Evolutionary conservation across 2,329 filamentous ascomycete genomes (phyloP), one percentile per base, ranked within the genome.

Genomic region (Penicillium sp.): DNA sequence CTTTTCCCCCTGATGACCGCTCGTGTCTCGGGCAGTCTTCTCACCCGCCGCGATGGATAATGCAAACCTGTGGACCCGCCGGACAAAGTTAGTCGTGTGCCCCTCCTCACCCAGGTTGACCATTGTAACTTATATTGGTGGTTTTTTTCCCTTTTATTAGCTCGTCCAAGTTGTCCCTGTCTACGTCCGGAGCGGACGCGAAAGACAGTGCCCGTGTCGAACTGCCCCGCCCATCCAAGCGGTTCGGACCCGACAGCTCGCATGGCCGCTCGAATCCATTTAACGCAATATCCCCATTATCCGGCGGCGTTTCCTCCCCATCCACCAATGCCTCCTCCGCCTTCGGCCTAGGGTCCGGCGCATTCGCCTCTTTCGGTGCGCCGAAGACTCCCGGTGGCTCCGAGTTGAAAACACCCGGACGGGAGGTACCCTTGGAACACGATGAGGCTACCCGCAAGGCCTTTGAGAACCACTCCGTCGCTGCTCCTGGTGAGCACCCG

Each of bases 341-440:
- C 58, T 99, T 99, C 77, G 93, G 92, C 50, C 81, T 99, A 60
- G 94, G 94, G 41, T 96, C 91, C 19, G 94, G 94, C 67, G 94
- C 94, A 55, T 99, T 99, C 75, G 93, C 93, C 39, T 96, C 93
- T n/a, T 96, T 96, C 75, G 93, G 93, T 80, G 93, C 92, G 2
- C 90, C 92, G 52, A 97, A 97, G 81, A 88, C 90, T 47, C 84
- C 89, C 9, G 90, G 89, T 50, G 89, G 90, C 63, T 86, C 96
- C 75, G 93, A 97, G 65, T 83, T 89, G 65, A 86, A 84, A 50
- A 81, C 83, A n/a, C 80, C 80, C 4, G 77, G 77, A 76, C 83
- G 83, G 66, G 81, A 85, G 58, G 82, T 80, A 70, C 82, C 82
- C 49, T 66, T 75, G 50, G 75, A 77, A 49, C 67, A 71, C 56